Evolutionary conservation across 2,329 filamentous ascomycete genomes (phyloP).

Genomic region (Sclerotinia subarctica): DNA sequence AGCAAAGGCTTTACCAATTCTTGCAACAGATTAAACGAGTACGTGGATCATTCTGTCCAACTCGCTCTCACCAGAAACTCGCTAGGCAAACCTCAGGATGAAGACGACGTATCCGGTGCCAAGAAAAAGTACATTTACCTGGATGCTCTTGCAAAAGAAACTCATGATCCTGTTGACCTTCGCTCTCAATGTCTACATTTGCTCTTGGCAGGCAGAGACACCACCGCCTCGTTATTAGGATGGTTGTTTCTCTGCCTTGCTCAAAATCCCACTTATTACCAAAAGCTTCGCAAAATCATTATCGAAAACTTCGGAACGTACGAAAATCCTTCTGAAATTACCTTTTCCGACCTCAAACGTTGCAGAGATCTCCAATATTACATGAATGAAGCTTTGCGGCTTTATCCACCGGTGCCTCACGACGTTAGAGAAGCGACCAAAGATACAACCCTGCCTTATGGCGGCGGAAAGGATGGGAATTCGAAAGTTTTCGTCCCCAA

Average conservation of each 20-base stretch:
- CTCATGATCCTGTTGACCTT: conserved; percentile 45
- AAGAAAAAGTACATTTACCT: conserved; percentile 42
- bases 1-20: conserved; percentile 38
- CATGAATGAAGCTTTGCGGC: conserved; percentile 47
- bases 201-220: conserved; percentile 43
- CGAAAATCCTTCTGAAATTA: conserved; percentile 45
- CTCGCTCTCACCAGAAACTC: background rate
- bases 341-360: conserved; percentile 50
- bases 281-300: conserved; percentile 30
- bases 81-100: conserved; percentile 34
- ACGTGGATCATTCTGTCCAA: conserved; percentile 46
- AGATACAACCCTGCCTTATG: conserved; percentile 33
- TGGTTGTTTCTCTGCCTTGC: conserved; percentile 36
- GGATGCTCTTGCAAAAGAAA: conserved; percentile 48
- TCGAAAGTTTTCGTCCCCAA: conserved; percentile 33
- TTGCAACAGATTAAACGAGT: conserved; percentile 40
- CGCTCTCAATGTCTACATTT: conserved; percentile 43
- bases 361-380: conserved; percentile 53
- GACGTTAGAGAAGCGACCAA: conserved; percentile 29
- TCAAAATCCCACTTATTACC: conserved; percentile 32
- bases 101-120: conserved; percentile 42
- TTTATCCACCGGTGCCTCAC: conserved; percentile 41
- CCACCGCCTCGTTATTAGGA: conserved; percentile 41
- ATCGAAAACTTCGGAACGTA: conserved; percentile 32
- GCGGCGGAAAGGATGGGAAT: conserved; percentile 35